phyloP scores from a whole-genome alignment of 1,284 basidiomycete species.

The Cutaneotrichosporon sp. region DNA sequence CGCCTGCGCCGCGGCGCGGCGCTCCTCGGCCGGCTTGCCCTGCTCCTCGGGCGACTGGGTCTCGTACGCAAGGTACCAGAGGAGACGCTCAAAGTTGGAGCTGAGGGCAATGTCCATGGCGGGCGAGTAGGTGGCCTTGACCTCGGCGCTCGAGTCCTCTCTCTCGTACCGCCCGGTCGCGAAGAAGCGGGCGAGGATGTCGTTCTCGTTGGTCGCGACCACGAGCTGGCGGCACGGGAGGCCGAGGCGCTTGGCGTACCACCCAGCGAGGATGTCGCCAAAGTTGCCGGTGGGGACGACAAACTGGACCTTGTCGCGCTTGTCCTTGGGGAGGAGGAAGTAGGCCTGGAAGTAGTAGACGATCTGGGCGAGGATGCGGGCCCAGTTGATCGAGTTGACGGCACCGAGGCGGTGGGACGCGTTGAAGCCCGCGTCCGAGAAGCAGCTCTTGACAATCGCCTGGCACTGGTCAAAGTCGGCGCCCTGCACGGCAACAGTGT shows the following conservation, averaged over 20 bases:
- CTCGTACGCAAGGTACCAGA: slow-evolving; percentile 94
- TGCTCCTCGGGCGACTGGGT: slow-evolving; percentile 51
- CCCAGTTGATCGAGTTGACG: slow-evolving; percentile 99
- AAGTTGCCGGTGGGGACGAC: slow-evolving; percentile 99
- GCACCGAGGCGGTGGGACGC: slow-evolving; percentile 85
- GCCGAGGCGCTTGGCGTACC: slow-evolving; percentile 94
- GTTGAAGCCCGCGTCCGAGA: slow-evolving; percentile 88
- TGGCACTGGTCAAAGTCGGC: slow-evolving; percentile 96
- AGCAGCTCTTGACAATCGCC: slow-evolving; percentile 86
- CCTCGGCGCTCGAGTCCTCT: slow-evolving; percentile 63
- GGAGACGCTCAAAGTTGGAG: slow-evolving; percentile 94
- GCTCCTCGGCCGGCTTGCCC: slow-evolving; percentile 20
- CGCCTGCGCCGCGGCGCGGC: slow-evolving; percentile 59
- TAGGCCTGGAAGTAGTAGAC: slow-evolving; percentile 98
- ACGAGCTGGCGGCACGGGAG: slow-evolving; percentile 78
- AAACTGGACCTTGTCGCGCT: slow-evolving; percentile 68
- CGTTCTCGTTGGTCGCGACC: slow-evolving; percentile 96
- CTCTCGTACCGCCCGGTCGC: slow-evolving; percentile 89
- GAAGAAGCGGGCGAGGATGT: slow-evolving; percentile 97
- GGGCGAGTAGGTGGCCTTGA: slow-evolving; percentile 89
- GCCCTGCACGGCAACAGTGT: slow-evolving; percentile 89
- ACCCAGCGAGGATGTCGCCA: slow-evolving; percentile 95
- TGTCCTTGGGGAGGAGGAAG: slow-evolving; percentile 56
- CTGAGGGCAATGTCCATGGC: slow-evolving; percentile 99
- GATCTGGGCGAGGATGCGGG: slow-evolving; percentile 96